Conservation (phyloP, 108 stramenopile species). For the Epithemia pelagica region DNA sequence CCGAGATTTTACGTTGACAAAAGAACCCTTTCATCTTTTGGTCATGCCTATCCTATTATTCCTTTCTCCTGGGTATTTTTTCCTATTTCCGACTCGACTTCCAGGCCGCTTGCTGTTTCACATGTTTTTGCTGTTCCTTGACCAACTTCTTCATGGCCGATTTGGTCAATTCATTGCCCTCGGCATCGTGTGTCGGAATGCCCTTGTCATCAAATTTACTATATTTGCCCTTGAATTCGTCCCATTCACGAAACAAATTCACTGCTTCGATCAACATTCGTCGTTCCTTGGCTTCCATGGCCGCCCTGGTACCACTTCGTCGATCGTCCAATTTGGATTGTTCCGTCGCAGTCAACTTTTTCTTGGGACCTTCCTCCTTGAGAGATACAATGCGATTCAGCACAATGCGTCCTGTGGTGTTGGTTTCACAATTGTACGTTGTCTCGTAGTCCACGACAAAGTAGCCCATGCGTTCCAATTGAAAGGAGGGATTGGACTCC, state of each 20-base stretch:
- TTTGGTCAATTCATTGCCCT: slow-evolving; percentile 88
- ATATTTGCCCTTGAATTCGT: slow-evolving; percentile 73
- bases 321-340: slow-evolving; percentile 54
- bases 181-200: slow-evolving; percentile 80
- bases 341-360: slow-evolving; percentile 36
- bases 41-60: no score
- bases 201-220: slow-evolving; percentile 82
- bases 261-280: slow-evolving; percentile 63
- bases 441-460: slow-evolving; percentile 94
- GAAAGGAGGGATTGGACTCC: slow-evolving; percentile 70
- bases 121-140: slow-evolving; percentile 90
- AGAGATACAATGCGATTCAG: slow-evolving; percentile 94
- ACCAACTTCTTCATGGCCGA: slow-evolving; percentile 87
- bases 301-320: slow-evolving; percentile 45
- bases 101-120: slow-evolving; percentile 39
- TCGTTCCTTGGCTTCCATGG: slow-evolving; percentile 50
- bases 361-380: slow-evolving; percentile 79
- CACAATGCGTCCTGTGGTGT: slow-evolving; percentile 57
- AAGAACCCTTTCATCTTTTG: no score
- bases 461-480: slow-evolving; percentile 96
- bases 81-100: no score
- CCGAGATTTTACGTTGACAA: no score
- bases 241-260: slow-evolving; percentile 57
- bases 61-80: no score
- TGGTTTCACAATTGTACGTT: slow-evolving; percentile 48